Evolutionary conservation across 495 filamentous ascomycete species (phyloP).

Genomic region (Mycothermus thermophilus): DNA sequence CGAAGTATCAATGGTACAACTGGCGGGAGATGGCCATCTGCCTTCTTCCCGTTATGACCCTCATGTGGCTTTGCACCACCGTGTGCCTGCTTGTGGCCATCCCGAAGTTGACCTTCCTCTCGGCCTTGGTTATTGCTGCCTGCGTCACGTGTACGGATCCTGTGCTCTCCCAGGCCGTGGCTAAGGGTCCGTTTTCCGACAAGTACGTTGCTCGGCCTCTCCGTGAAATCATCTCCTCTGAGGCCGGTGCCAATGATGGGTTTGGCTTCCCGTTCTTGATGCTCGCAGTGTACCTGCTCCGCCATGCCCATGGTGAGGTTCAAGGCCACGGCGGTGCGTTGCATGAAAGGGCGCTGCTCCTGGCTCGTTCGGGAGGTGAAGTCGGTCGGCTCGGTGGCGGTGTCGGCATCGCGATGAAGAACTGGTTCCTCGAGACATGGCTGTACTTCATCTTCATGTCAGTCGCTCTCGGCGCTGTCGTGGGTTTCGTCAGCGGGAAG

Average conservation of each 20-base stretch:
- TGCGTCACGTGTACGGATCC: slow-evolving; percentile 51
- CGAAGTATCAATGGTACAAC: slow-evolving; percentile 60
- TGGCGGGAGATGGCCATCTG: slow-evolving; percentile 61
- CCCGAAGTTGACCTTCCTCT: slow-evolving; percentile 33
- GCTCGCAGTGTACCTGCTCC: slow-evolving; percentile 41
- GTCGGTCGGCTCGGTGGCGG: slow-evolving; percentile 36
- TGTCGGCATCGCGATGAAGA: slow-evolving; percentile 50
- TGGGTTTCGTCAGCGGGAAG: slow-evolving; percentile 53
- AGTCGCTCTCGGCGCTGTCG: slow-evolving; percentile 51
- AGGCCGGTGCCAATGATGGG: slow-evolving; percentile 48
- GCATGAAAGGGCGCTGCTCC: slow-evolving; percentile 1
- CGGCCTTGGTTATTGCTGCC: slow-evolving; percentile 45
- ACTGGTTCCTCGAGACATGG: slow-evolving; percentile 78
- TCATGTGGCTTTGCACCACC: slow-evolving; percentile 72
- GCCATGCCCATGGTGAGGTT: slow-evolving; percentile 28
- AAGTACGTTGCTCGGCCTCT: slow-evolving; percentile 43
- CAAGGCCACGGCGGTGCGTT: slow-evolving; percentile 1
- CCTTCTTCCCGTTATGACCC: slow-evolving; percentile 74
- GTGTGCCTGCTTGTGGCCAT: slow-evolving; percentile 61
- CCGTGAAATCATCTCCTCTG: slow-evolving; percentile 48
- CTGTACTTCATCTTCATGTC: slow-evolving; percentile 63
- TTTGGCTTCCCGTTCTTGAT: slow-evolving; percentile 48
- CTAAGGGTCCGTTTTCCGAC: slow-evolving; percentile 48
- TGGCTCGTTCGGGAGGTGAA: slow-evolving; percentile 32
- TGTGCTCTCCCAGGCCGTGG: slow-evolving; percentile 45